Percentiles rank a stretch among this genome's conserved stretches.
These are phyloP conservation scores for Naganishia sp. DNA, from an alignment of 1,284 basidiomycete species.

Conservation along the genomic window DNA sequence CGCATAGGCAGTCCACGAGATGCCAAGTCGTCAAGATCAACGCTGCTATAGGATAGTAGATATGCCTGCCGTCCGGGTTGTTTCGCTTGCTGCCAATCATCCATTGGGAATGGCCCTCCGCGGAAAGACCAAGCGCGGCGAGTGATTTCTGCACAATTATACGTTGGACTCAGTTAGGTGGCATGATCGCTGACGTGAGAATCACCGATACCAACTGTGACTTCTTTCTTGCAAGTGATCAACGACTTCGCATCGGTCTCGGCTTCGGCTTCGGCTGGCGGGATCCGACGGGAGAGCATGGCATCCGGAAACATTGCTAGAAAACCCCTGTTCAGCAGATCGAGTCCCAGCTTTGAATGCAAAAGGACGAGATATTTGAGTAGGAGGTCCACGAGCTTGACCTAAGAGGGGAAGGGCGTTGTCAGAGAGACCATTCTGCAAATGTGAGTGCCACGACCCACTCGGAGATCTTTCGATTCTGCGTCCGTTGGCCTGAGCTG, in stretches of 20 bases:
- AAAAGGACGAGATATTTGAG: constrained; percentile 16
- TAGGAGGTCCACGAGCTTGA: background rate
- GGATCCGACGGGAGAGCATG: background rate
- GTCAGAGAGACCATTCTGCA: background rate
- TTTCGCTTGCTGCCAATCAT: constrained; percentile 3
- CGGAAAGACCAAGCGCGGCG: constrained; percentile 2
- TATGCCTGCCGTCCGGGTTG: constrained; percentile 1
- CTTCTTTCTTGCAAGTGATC: background rate
- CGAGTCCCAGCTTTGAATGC: constrained; percentile 5
- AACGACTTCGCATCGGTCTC: background rate
- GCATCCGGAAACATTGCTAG: constrained; percentile 8
- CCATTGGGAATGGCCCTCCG: constrained; percentile 4
- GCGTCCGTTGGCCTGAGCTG: background rate
- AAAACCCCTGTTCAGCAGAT: constrained; percentile 12
- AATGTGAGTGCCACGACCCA: background rate
- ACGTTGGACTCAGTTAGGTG: background rate
- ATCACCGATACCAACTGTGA: background rate
- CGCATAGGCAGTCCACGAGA: constrained; percentile 1
- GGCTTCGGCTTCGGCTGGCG: background rate
- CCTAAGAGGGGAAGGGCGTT: background rate
- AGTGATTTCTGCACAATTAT: background rate
- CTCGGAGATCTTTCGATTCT: background rate
- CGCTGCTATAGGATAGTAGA: constrained; percentile 15
- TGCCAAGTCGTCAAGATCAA: constrained; percentile 13
- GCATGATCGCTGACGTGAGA: too few species aligned